Evolutionary conservation across 129 eudicot species (phyloP).

Genomic region (Centrapalus pauciflorus): DNA sequence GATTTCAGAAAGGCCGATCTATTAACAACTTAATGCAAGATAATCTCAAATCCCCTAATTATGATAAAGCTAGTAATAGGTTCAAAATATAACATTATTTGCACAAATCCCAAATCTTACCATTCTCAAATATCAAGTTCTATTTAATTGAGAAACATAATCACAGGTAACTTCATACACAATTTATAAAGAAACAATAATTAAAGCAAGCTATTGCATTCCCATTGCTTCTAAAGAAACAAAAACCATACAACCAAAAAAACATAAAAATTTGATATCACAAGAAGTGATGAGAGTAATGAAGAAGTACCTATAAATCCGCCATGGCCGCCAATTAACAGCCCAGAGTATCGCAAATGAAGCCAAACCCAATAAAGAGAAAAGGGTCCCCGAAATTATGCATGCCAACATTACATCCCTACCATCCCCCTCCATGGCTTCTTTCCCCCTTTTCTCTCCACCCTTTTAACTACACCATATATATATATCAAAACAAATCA

Average conservation of each 20-base stretch:
- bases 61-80: not conserved
- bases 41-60: not conserved
- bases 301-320: slow-evolving; percentile 69
- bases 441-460: slow-evolving; percentile 28
- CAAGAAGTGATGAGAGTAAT: not conserved
- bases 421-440: slow-evolving; percentile 63
- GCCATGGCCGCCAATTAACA: slow-evolving; percentile 99
- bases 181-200: not conserved
- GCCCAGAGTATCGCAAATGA: slow-evolving; percentile 94
- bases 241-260: slow-evolving; percentile 2
- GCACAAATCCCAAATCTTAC: not conserved
- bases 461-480: slow-evolving; percentile 36
- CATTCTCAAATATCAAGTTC: not conserved
- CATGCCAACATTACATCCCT: slow-evolving; percentile 67
- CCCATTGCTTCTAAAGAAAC: slow-evolving; percentile 8
- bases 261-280: not conserved
- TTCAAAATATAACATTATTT: not conserved
- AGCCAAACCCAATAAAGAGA: slow-evolving; percentile 63
- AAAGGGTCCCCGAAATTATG: slow-evolving; percentile 68
- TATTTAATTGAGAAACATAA: not conserved
- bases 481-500: not conserved
- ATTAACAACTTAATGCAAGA: not conserved
- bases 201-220: not conserved
- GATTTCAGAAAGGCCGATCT: not conserved
- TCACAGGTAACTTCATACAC: not conserved